A percentile compares a stretch with the other conserved stretches of the same genome.
Evolutionary conservation across 345 rosid genomes (phyloP).

Genomic region (Camelina neglecta): DNA sequence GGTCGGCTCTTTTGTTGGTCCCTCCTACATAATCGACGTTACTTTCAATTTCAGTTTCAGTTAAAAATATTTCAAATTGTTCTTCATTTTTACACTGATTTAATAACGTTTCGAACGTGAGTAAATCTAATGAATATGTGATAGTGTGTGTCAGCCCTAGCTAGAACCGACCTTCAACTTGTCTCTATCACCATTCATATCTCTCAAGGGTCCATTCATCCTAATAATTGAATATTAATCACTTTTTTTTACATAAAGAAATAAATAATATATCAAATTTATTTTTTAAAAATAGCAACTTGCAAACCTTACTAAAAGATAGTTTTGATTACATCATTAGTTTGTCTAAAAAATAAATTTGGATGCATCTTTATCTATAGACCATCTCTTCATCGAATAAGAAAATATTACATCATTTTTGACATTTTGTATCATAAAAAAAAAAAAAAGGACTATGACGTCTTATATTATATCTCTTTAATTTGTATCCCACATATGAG

Average conservation of each 20-base stretch:
- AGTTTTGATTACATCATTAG: conserved; percentile 5
- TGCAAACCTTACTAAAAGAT: background rate
- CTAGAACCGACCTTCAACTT: conserved; percentile 6
- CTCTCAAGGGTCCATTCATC: conserved; percentile 20
- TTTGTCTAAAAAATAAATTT: too few relatives aligned
- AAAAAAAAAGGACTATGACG: too few relatives aligned
- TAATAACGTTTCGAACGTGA: conserved; percentile 7
- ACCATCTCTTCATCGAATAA: too few relatives aligned
- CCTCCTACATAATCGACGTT: conserved; percentile 5
- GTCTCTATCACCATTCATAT: conserved; percentile 33
- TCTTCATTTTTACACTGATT: background rate
- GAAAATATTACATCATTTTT: too few relatives aligned
- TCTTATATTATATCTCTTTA: too few relatives aligned
- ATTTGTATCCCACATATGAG: too few relatives aligned
- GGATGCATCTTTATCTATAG: too few relatives aligned
- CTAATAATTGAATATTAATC: conserved; percentile 25
- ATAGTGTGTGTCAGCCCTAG: conserved; percentile 26
- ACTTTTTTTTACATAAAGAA: conserved; percentile 13
- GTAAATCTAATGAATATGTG: conserved; percentile 28
- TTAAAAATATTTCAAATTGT: background rate
- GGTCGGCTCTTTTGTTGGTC: conserved; percentile 36
- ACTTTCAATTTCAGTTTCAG: conserved; percentile 12
- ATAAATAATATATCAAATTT: background rate
- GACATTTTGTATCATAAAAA: too few relatives aligned
- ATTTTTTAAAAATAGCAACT: background rate